Base-by-base conservation (phyloP, 768 basidiomycete species). In the Mycena leptocephala region DNA sequence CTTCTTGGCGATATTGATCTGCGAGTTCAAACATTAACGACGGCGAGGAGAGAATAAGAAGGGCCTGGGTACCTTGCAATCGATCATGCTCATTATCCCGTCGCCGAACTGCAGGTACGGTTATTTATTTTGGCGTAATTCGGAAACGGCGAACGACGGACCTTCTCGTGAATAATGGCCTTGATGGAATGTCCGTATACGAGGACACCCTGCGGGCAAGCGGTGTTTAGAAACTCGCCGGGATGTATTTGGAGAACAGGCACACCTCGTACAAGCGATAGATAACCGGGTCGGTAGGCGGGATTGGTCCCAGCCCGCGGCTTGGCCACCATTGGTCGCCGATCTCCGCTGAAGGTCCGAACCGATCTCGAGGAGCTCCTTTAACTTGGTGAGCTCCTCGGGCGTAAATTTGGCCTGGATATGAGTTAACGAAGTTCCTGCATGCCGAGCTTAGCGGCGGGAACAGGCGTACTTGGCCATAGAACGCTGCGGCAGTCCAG, bases 31-130 rank as follows among this genome's bases (percentile, higher is more conserved):
- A 14, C 37, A 35, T 13, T 26, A 43, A 26, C 5, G 59, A 33
- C 35, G 5, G 26, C 33, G 20, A 14, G 61, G n/a, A 1, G 30
- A n/a, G 16, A n/a, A 16, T 9, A 30, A 8, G 39, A 69, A 8
- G 35, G 30, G 22, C 7, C 56, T 8, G 30, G 65, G 2, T 28
- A 75, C 88, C 78, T 90, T 92, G 84, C 95, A 96, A 82, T 96
- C 95, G 72, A 96, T 95, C 94, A 96, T 95, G 24, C 93, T 94
- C 94, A 96, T 95, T 75, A 96, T 96, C 6, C 95, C 95, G 79
- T 96, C 95, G 7, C 95, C 95, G 76, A 95, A 96, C 94, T 95
- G 77, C 3, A 72, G 28, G 24, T 32, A 39, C 35, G 13, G 6
- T 37, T 37, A 37, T 37, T 6, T 37, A 37, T 37, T 37, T 37